A percentile compares a stretch with the other conserved stretches of the same genome.
phyloP scores from a whole-genome alignment of 2,329 filamentous ascomycete species.

The Claviceps sp. region DNA sequence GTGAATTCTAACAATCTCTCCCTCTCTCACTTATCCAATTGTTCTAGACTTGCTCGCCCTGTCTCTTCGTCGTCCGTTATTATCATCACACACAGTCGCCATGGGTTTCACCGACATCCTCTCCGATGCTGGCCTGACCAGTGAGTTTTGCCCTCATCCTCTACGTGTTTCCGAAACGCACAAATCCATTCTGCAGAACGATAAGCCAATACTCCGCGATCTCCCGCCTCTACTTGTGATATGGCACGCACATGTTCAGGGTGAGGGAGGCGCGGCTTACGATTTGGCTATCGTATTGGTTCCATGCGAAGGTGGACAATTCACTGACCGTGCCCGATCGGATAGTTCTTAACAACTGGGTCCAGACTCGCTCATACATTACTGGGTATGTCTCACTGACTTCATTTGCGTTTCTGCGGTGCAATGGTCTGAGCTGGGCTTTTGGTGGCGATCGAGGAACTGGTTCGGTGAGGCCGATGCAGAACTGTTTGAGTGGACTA shows the following conservation, averaged over 20 bases:
- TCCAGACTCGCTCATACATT: constrained; percentile 63
- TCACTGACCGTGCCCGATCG: constrained; percentile 3
- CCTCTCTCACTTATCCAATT: neutral
- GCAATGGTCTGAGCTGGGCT: no score
- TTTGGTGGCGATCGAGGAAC: no score
- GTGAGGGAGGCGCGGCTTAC: neutral
- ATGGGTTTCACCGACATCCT: constrained; percentile 57
- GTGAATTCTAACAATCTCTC: neutral
- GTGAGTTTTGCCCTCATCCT: constrained; percentile 9
- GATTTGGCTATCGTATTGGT: neutral
- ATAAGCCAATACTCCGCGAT: no score
- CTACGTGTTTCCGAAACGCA: neutral
- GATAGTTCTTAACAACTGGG: constrained; percentile 53
- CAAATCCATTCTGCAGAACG: neutral
- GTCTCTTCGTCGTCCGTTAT: neutral
- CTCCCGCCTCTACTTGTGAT: no score
- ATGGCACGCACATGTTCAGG: no score
- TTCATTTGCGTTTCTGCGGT: neutral
- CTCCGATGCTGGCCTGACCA: constrained; percentile 43
- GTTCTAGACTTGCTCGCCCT: neutral
- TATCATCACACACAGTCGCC: constrained; percentile 13
- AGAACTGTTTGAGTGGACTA: neutral
- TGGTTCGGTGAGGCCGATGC: neutral
- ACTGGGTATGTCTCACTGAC: constrained; percentile 48
- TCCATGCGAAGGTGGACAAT: neutral